Evolutionary conservation across 139 green algal species (phyloP), one percentile per base, ranked within the genome.

Genomic region (Raphidocelis subcapitata): DNA sequence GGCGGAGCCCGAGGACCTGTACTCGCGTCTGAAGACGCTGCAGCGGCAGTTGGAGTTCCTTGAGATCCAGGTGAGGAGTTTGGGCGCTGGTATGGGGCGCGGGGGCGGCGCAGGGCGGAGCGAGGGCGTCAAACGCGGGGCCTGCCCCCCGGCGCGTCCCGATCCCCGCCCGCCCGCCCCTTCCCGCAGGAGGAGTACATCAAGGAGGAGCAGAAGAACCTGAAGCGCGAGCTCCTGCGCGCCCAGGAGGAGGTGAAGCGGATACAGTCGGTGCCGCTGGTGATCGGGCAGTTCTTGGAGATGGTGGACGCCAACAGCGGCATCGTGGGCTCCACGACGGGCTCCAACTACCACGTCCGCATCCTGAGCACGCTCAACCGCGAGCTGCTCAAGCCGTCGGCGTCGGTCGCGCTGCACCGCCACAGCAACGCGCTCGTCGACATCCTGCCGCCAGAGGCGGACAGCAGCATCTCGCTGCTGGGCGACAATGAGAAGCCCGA

Each of bases 271-370:
- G 96, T 99, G 61, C 96, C 96, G 2, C 81, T 99, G 28, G 95
- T 99, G 37, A 99, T 99, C 64, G 96, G 96, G 2, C 96, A 99
- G 77, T 99, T 99, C 65, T 73, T 99, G 56, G 95, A 99, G 81
- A 99, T 99, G 96, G 90, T 99, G 37, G 95, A 99, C 77, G 84
- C 85, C 18, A 94, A 94, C 84, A 93, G 77, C 41, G 96, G 94
- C 31, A 99, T 99, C 62, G 94, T 99, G 28, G 93, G 94, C n/a
- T 97, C 89, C 20, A 99, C 96, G 0, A 99, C 96, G 3, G 93
- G 67, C 37, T 84, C 79, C 46, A 95, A 95, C 69, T 97, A 96
- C 75, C 93, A 97, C 57, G 94, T 98, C 0, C 86, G 94, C 52
- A 97, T 99, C 76, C 88, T 99, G 46, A 91, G 73, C 69, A 99